Percentiles rank a stretch among this genome's conserved stretches.
Evolutionary conservation across 495 filamentous ascomycete species (phyloP).

Genomic region (Hyaloscypha variabilis): DNA sequence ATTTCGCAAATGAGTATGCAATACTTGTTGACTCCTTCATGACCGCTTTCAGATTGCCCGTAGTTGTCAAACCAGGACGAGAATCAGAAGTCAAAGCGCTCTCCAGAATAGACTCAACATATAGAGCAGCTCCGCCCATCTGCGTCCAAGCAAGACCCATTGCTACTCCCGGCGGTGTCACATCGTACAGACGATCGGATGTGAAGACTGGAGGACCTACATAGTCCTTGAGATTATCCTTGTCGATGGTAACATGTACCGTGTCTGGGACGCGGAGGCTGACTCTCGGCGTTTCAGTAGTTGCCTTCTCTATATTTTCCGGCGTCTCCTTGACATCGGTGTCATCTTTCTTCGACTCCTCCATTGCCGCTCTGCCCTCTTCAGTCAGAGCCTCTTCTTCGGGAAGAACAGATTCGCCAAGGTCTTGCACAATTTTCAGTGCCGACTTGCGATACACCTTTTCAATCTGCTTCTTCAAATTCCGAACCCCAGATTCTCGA

Average conservation of each 20-base stretch:
- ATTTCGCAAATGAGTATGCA: conserved; percentile 95
- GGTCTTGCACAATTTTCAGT: conserved; percentile 93
- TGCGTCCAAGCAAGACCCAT: conserved; percentile 99
- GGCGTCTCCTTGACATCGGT: conserved; percentile 60
- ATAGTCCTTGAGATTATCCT: conserved; percentile 94
- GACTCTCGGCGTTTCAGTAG: conserved; percentile 74
- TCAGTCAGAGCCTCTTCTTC: conserved; percentile 85
- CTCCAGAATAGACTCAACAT: conserved; percentile 96
- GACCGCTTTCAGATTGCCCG: conserved; percentile 91
- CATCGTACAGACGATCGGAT: conserved; percentile 92
- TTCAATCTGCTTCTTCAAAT: conserved; percentile 99
- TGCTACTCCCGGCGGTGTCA: conserved; percentile 92
- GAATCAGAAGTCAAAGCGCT: conserved; percentile 70
- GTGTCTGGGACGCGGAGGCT: conserved; percentile 83
- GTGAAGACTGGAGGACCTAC: conserved; percentile 96
- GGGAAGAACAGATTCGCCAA: conserved; percentile 82
- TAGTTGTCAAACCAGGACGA: conserved; percentile 80
- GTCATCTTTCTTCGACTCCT: conserved; percentile 65
- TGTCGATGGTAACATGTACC: conserved; percentile 86
- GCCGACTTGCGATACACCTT: conserved; percentile 98
- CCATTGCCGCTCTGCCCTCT: conserved; percentile 81
- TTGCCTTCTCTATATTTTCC: conserved; percentile 65
- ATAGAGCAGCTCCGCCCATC: conserved; percentile 94
- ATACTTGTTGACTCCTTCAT: conserved; percentile 98
- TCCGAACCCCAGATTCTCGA: conserved; percentile 94